Evolutionary conservation across 345 rosid genomes (phyloP), one percentile per base, ranked within the genome.

Genomic region (Xanthoceras sorbifolium): DNA sequence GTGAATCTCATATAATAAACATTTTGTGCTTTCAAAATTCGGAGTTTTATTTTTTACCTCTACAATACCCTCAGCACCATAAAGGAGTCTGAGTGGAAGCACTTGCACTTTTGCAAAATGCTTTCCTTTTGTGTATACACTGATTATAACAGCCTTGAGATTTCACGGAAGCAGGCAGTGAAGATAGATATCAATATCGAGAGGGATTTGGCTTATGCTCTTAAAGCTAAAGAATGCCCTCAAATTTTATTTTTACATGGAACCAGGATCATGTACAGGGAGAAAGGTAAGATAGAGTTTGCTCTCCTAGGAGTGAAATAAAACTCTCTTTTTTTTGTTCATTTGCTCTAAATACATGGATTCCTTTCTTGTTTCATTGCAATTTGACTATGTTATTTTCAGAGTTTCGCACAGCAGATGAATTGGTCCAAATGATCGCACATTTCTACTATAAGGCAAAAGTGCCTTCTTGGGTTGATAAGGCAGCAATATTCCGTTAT

Each of bases 151-250:
- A 31, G 14, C 64, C 69, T 74, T 66, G 38, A 36, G 60, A 66
- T 75, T 28, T 70, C 71, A 31, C 79, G 77, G 75, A 76, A 73
- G 72, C 91, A 95, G 98, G 89, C 97, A 5, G 91, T 90, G 79
- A 95, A 93, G 83, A 77, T 93, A 79, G 96, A 95, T 80, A 76
- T 92, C 69, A 93, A 93, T 73, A 90, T 95, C 6, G 98, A 95
- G 86, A 93, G 87, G 79, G 99, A 93, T 84, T 75, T 92, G 84
- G 94, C 97, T n/a, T 93, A 93, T 87, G 96, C 98, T 82, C 97
- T 95, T 60, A 90, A 90, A 86, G 98, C 84, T 68, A 92, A 86
- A 84, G 90, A 89, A 55, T 80, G 96, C 59, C 99, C 98, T 1
- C 94, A 93, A 77, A 82, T 93, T 84, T 75, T 95, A 23, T 93